Evolutionary conservation across 352 stramenopile genomes (phyloP), one percentile per base, ranked within the genome.

Genomic region (Pythium aquatile): DNA sequence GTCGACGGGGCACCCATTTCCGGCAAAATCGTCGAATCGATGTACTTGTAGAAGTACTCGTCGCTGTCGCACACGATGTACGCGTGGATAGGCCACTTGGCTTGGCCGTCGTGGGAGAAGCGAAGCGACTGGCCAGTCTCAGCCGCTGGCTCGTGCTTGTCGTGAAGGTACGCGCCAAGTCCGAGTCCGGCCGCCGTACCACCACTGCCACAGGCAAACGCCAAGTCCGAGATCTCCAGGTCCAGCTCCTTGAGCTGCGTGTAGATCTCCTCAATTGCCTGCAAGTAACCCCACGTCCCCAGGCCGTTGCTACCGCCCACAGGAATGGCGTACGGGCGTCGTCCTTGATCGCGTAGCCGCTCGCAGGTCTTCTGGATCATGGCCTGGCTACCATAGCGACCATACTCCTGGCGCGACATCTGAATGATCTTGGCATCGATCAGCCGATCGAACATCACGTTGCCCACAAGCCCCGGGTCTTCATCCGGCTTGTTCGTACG

Each of bases 281-380:
- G 71, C 39, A 98, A 83, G 68, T 98, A 98, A 4, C 94, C 94
- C 90, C 90, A 98, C 42, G 83, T 97, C 30, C 94, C 94, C 16
- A 98, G 59, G 8, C 80, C 92, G 77, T 98, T 98, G 66, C 89
- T 97, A 5, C 94, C 94, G 26, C 87, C 87, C 2, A 96, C 84
- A 9, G 87, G 87, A 61, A 96, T 96, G 9, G 76, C 82, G 52
- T 94, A 96, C 30, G 87, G 84, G 20, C 74, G 78, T 24, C 84
- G 83, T 26, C 76, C 78, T 68, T 93, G 66, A 0, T 70, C 46
- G 10, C 59, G 68, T 17, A 96, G 64, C 28, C 74, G 70, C n/a
- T 92, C 81, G 39, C 82, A 93, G 13, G 85, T 94, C 63, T 74
- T 72, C 69, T 76, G 30, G 66, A 94, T 93, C 78, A 94, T 91